These are phyloP conservation scores for Suhomyces yuchorum DNA, from an alignment of 1,139 yeast genomes.

Conservation along the genomic window DNA sequence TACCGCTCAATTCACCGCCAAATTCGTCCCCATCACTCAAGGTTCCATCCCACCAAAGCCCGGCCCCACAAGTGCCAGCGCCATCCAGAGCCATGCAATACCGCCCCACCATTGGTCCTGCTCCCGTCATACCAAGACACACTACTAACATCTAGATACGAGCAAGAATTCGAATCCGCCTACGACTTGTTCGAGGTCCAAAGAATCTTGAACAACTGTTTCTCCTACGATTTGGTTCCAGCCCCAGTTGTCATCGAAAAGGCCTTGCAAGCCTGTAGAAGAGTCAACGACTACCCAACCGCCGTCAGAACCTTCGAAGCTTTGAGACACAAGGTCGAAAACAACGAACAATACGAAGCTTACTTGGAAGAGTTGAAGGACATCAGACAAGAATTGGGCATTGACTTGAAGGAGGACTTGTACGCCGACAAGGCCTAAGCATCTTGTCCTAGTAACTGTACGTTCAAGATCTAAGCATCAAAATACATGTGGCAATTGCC, in stretches of 20 bases:
- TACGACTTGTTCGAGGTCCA: constrained; percentile 98
- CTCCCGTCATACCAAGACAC: neutral
- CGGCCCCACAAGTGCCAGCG: too few species aligned
- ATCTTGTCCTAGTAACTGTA: neutral
- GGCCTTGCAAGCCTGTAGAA: constrained; percentile 97
- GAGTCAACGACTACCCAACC: constrained; percentile 98
- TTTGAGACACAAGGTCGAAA: constrained; percentile 92
- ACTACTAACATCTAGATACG: constrained; percentile 60
- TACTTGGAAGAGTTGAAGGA: constrained; percentile 94
- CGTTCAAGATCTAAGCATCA: constrained; percentile 1
- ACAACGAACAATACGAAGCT: constrained; percentile 89
- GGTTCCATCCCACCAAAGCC: too few species aligned
- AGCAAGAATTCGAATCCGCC: constrained; percentile 96
- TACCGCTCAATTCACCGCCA: too few species aligned
- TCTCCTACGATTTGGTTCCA: constrained; percentile 97
- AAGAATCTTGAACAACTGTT: constrained; percentile 85
- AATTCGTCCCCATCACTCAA: too few species aligned
- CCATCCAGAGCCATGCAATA: too few species aligned
- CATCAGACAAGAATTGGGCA: constrained; percentile 88
- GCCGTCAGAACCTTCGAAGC: constrained; percentile 98
- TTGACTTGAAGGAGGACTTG: constrained; percentile 91
- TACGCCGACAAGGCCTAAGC: constrained; percentile 33
- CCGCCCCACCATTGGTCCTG: neutral
- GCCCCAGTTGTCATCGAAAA: constrained; percentile 95
- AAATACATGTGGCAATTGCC: neutral